These are phyloP conservation scores for Pyrrhoderma noxium DNA, from an alignment of 1,284 basidiomycete species.

Conservation along the genomic window DNA sequence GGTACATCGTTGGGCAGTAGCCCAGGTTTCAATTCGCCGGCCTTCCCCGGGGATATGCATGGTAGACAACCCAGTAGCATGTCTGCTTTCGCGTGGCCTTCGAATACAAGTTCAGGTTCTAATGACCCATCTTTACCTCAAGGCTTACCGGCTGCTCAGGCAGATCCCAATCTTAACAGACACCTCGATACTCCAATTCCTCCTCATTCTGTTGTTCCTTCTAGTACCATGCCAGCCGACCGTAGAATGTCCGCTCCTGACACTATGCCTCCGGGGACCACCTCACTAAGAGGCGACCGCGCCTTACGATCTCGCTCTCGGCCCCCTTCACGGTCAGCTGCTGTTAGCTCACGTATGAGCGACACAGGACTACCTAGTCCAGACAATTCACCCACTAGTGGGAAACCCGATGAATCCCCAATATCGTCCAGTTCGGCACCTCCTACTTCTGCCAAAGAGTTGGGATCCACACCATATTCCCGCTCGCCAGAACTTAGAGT, in stretches of 20 bases:
- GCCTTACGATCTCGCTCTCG: constrained; percentile 59
- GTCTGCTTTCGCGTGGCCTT: constrained; percentile 65
- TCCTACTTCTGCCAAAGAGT: constrained; percentile 34
- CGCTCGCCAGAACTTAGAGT: constrained; percentile 89
- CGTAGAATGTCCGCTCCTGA: constrained; percentile 70
- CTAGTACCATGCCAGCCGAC: constrained; percentile 51
- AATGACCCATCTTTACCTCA: constrained; percentile 33
- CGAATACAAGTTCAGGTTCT: constrained; percentile 38
- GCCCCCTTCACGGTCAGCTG: constrained; percentile 50
- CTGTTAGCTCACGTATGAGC: constrained; percentile 4
- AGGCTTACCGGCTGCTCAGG: constrained; percentile 34
- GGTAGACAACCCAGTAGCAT: constrained; percentile 53
- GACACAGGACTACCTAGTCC: constrained; percentile 13
- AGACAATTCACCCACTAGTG: constrained; percentile 19
- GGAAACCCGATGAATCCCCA: constrained; percentile 5
- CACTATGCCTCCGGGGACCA: constrained; percentile 36
- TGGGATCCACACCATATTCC: constrained; percentile 75
- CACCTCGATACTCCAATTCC: constrained; percentile 33
- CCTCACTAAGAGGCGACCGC: constrained; percentile 35
- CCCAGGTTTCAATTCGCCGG: constrained; percentile 40
- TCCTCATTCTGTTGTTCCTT: constrained; percentile 43
- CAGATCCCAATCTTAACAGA: constrained; percentile 33
- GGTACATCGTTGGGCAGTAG: constrained; percentile 49
- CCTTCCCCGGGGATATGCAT: constrained; percentile 58
- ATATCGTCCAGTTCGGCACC: constrained; percentile 26